Percentiles rank a stretch among this genome's conserved stretches.
Evolutionary conservation across 768 basidiomycete genomes (phyloP).

Genomic region (Trametes villosa): DNA sequence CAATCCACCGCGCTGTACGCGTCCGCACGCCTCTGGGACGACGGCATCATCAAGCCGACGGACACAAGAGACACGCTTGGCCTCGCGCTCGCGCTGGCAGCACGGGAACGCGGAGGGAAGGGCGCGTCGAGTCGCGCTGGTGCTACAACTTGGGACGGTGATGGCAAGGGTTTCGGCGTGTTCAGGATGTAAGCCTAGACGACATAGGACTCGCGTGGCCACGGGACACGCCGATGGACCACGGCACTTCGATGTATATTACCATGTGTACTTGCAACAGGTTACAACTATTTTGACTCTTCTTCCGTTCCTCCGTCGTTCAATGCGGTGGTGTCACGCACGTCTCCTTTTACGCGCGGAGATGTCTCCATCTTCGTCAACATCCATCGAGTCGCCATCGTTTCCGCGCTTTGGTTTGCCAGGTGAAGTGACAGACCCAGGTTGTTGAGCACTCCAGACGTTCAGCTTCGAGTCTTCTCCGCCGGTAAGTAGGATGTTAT

Average conservation of each 20-base stretch:
- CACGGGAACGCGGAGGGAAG: constrained; percentile 42
- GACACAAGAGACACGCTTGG: constrained; percentile 91
- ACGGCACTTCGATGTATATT: constrained; percentile 4
- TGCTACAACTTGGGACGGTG: constrained; percentile 72
- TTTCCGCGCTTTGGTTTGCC: constrained; percentile 23
- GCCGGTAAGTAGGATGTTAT: constrained; percentile 39
- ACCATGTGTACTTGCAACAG: background rate
- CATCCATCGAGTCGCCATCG: constrained; percentile 28
- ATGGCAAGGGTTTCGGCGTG: constrained; percentile 77
- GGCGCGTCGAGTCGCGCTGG: constrained; percentile 8
- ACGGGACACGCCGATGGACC: background rate
- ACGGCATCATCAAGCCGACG: constrained; percentile 86
- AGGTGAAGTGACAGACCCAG: background rate
- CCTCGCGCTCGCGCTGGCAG: constrained; percentile 82
- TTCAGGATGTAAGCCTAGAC: constrained; percentile 93
- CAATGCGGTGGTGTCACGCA: background rate
- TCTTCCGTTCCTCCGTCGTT: background rate
- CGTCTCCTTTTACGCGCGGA: constrained; percentile 28
- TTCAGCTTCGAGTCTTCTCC: constrained; percentile 41
- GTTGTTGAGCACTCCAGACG: constrained; percentile 33
- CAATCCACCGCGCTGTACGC: constrained; percentile 90
- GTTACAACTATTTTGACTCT: background rate
- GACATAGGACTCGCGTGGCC: background rate
- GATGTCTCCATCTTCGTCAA: constrained; percentile 25
- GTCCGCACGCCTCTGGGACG: constrained; percentile 93